Conservation (phyloP, 78 protist species). For the Mastigamoeba balamuthi region DNA sequence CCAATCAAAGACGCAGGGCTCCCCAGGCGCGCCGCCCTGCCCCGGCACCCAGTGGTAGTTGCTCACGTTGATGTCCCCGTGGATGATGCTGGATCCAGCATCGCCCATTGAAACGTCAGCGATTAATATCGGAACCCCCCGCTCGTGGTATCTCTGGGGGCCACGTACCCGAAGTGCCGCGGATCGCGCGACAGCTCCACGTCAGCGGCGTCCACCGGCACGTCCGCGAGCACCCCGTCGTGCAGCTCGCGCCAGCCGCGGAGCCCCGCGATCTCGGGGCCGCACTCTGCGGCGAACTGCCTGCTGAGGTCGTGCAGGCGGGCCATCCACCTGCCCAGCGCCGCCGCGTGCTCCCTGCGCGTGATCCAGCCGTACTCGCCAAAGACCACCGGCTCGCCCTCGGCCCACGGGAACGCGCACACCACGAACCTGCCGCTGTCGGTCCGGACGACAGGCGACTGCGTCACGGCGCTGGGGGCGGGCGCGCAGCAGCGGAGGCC, state of each 20-base stretch:
- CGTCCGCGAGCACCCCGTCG: slow-evolving; percentile 8
- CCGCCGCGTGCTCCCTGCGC: slow-evolving; percentile 7
- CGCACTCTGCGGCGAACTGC: background rate
- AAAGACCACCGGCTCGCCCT: slow-evolving; percentile 31
- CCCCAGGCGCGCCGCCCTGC: too few species aligned
- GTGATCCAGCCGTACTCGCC: slow-evolving; percentile 30
- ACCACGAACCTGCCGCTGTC: background rate
- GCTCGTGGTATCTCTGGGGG: too few species aligned
- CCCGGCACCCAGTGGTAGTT: slow-evolving; percentile 20
- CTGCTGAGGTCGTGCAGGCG: slow-evolving; percentile 16
- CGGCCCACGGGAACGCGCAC: slow-evolving; percentile 22
- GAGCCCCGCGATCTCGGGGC: background rate
- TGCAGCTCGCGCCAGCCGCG: slow-evolving; percentile 35
- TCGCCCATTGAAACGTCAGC: too few species aligned
- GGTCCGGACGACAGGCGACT: background rate
- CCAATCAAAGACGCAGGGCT: slow-evolving; percentile 46
- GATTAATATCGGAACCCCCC: too few species aligned
- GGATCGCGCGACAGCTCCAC: background rate
- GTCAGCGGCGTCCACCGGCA: slow-evolving; percentile 3
- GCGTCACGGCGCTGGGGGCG: background rate
- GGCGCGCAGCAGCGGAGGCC: slow-evolving; percentile 24
- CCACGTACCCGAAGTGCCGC: slow-evolving; percentile 2
- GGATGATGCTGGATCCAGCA: too few species aligned
- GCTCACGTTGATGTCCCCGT: slow-evolving; percentile 51
- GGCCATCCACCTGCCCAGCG: slow-evolving; percentile 39